Conservation (phyloP, 2,329 filamentous ascomycete species). For the Triangularia verruculosa region DNA sequence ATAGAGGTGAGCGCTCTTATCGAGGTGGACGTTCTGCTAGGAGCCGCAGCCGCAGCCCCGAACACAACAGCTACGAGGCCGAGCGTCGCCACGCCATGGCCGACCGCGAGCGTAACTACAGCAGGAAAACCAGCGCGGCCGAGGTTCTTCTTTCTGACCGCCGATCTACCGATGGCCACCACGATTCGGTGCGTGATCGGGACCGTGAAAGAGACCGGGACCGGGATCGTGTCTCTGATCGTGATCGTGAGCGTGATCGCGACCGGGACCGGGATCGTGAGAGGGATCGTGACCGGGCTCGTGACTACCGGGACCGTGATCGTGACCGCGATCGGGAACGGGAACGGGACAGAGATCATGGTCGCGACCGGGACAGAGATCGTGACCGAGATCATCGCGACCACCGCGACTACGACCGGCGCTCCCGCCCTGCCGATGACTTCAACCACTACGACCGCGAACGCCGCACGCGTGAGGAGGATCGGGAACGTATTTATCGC, state of each 20-base stretch:
- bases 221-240: conserved; percentile 30
- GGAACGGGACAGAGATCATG: conserved; percentile 36
- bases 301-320: conserved; percentile 35
- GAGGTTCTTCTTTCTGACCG: conserved; percentile 58
- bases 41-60: conserved; percentile 86
- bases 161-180: conserved; percentile 46
- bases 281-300: conserved; percentile 32
- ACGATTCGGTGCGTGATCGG: conserved; percentile 35
- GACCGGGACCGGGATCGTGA: conserved; percentile 21
- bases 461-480: conserved; percentile 81
- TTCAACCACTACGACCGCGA: conserved; percentile 76
- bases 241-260: conserved; percentile 34
- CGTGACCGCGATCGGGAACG: conserved; percentile 38
- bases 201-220: conserved; percentile 33
- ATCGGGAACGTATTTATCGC: conserved; percentile 83
- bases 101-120: conserved; percentile 89
- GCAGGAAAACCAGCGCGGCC: conserved; percentile 73
- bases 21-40: conserved; percentile 56
- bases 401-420: conserved; percentile 47
- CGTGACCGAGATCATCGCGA: conserved; percentile 35
- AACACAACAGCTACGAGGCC: conserved; percentile 90
- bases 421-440: conserved; percentile 57
- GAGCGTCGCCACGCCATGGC: conserved; percentile 91
- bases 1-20: conserved; percentile 62
- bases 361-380: conserved; percentile 41